Percentiles rank a stretch among this genome's conserved stretches.
Evolutionary conservation across 306 rosid species (phyloP).

Genomic region (Rosa multiflora): DNA sequence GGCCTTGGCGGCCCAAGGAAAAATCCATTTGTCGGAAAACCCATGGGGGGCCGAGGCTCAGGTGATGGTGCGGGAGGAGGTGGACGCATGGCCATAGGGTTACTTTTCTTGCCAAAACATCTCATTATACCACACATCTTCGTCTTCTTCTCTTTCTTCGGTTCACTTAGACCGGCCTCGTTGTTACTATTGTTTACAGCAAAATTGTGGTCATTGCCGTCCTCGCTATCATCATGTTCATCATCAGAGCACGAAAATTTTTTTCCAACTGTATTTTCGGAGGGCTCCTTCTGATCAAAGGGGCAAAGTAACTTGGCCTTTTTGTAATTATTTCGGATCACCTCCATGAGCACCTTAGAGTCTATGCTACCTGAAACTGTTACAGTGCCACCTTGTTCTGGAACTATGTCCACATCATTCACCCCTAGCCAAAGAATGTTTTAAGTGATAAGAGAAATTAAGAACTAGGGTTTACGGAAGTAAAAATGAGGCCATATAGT

Average conservation of each 20-base stretch:
- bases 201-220: not conserved
- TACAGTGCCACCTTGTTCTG: slow-evolving; percentile 20
- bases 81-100: not conserved
- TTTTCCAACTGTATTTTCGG: not conserved
- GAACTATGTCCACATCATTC: slow-evolving; percentile 7
- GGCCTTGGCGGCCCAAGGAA: slow-evolving; percentile 6
- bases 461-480: not conserved
- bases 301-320: slow-evolving; percentile 24
- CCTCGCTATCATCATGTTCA: not conserved
- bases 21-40: not conserved
- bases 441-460: not conserved
- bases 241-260: not conserved
- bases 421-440: slow-evolving; percentile 15
- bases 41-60: not conserved
- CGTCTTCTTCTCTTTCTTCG: not conserved
- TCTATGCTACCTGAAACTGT: slow-evolving; percentile 22
- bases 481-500: not conserved
- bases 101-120: not conserved
- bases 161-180: not conserved
- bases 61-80: not conserved
- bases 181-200: not conserved
- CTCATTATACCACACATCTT: not conserved
- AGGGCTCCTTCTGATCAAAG: slow-evolving; percentile 15
- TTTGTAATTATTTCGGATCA: slow-evolving; percentile 1
- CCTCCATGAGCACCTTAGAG: not conserved